Percentiles rank a stretch among this genome's conserved stretches.
Conservation (phyloP, 352 stramenopile genomes). For the Thraustochytrium sp. region DNA sequence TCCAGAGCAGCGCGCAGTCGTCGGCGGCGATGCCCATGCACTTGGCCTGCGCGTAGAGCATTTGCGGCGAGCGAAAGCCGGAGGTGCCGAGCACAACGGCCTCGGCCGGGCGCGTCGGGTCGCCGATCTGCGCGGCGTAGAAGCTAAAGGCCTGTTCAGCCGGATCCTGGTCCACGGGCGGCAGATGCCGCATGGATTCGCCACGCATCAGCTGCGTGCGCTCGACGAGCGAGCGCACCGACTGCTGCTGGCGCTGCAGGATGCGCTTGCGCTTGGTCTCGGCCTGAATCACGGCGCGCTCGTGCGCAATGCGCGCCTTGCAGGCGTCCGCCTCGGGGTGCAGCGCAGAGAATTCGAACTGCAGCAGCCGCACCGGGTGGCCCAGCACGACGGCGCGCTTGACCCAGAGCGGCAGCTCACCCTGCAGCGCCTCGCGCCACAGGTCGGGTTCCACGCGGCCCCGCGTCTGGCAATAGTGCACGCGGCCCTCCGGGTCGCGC, state of each 20-base stretch:
- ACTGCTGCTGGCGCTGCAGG: not conserved
- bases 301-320: not conserved
- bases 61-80: not conserved
- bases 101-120: not conserved
- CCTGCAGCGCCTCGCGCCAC: not conserved
- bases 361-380: not conserved
- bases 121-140: not conserved
- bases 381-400: not conserved
- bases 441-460: not conserved
- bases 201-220: not conserved
- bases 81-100: not conserved
- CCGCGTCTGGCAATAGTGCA: not conserved
- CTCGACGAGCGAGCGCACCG: too few relatives aligned
- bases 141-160: not conserved
- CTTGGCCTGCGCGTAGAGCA: not conserved
- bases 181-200: not conserved
- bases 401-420: not conserved
- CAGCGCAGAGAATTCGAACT: not conserved
- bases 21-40: not conserved
- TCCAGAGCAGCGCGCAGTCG: conserved; percentile 10
- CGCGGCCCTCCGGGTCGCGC: not conserved
- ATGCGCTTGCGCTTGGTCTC: not conserved
- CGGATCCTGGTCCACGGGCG: not conserved
- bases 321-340: conserved; percentile 4
- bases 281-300: not conserved